These are phyloP conservation scores for Ceratobasidium papillatum DNA, from an alignment of 1,284 basidiomycete species.

Conservation along the genomic window DNA sequence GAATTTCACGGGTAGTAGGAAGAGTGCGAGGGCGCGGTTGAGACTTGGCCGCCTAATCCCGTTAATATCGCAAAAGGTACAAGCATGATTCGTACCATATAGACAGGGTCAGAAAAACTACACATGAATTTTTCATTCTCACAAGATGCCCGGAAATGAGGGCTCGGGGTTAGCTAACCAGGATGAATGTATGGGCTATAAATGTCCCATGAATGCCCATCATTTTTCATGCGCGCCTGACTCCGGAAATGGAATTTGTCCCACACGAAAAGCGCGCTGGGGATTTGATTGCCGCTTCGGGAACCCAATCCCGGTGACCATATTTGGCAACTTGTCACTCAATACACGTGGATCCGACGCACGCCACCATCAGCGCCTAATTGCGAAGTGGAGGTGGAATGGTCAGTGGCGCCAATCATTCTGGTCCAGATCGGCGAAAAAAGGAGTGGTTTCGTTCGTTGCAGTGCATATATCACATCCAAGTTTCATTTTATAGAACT, in stretches of 20 bases:
- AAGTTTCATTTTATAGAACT: background rate
- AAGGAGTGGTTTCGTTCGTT: background rate
- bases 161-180: background rate
- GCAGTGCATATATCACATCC: background rate
- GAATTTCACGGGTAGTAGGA: constrained; percentile 4
- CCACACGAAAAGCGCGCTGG: background rate
- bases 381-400: background rate
- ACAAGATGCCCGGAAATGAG: background rate
- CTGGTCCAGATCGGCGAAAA: background rate
- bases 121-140: background rate
- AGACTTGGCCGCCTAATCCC: constrained; percentile 22
- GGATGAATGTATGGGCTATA: background rate
- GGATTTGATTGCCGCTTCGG: constrained; percentile 38
- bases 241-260: constrained; percentile 14
- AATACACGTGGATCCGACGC: background rate
- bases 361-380: constrained; percentile 27
- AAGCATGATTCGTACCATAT: background rate
- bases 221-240: background rate
- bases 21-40: background rate
- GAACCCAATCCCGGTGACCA: background rate
- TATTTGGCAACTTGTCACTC: constrained; percentile 18
- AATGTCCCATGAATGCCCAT: background rate
- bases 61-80: constrained; percentile 13
- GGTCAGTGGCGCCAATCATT: background rate
- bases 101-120: background rate